phyloP scores from a whole-genome alignment of 148 eudicot species.

The Vaccinium darrowii region DNA sequence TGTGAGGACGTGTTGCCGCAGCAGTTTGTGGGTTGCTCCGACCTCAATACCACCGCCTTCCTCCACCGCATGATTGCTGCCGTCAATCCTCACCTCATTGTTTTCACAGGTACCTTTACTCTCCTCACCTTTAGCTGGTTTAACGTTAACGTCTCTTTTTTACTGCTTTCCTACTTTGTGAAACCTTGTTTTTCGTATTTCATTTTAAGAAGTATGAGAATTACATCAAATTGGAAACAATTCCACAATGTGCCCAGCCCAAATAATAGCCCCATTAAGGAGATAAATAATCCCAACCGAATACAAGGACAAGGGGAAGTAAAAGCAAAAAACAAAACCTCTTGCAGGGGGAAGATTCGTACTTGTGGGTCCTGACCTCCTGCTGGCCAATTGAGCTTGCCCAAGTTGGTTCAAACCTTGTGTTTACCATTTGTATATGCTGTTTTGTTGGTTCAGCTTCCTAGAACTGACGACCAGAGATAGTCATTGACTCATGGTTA shows the following conservation, averaged over 20 bases:
- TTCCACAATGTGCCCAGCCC: no score
- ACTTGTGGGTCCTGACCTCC: no score
- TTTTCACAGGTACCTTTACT: constrained; percentile 61
- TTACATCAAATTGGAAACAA: no score
- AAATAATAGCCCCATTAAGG: no score
- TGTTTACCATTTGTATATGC: not conserved
- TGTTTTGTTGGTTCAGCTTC: not conserved
- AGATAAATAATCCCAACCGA: no score
- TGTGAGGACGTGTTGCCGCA: constrained; percentile 67
- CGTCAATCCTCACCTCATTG: constrained; percentile 76
- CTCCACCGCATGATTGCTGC: constrained; percentile 64
- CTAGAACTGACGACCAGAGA: not conserved
- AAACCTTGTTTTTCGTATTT: no score
- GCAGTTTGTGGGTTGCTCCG: constrained; percentile 62
- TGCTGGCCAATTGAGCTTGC: no score
- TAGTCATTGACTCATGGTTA: not conserved
- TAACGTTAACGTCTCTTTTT: not conserved
- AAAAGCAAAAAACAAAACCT: no score
- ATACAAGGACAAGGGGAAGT: no score
- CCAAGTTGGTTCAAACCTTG: not conserved
- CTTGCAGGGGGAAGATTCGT: no score
- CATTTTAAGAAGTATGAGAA: no score
- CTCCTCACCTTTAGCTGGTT: not conserved
- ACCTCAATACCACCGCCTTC: constrained; percentile 81
- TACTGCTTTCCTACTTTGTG: not conserved